Conservation (phyloP, 805 yeast genomes). For the Starmerella tilneyi region DNA sequence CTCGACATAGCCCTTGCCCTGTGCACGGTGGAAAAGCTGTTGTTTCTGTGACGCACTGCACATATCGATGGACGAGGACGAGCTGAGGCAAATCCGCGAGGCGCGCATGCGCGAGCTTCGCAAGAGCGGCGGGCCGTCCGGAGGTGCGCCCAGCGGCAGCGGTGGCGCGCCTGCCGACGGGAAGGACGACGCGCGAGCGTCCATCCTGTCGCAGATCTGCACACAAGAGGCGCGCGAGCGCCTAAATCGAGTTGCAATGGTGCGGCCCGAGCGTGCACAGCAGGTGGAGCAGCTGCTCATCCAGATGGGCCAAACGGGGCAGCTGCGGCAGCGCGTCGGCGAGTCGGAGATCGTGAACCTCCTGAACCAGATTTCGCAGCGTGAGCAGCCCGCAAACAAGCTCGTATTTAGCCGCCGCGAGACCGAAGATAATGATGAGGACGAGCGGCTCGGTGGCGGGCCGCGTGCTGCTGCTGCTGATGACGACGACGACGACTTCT, state of each 20-base stretch:
- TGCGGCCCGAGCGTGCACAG: constrained; percentile 80
- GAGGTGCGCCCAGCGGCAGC: constrained; percentile 1
- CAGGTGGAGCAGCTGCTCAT: constrained; percentile 76
- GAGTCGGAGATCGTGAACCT: constrained; percentile 78
- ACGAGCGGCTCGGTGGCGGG: constrained; percentile 1
- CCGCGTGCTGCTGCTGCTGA: constrained; percentile 11
- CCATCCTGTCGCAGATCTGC: constrained; percentile 52
- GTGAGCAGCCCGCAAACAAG: constrained; percentile 39
- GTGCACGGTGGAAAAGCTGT: neutral
- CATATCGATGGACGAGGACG: constrained; percentile 41
- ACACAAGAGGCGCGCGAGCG: constrained; percentile 82
- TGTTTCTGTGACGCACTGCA: neutral
- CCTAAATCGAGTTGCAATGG: constrained; percentile 73
- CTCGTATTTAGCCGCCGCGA: constrained; percentile 32
- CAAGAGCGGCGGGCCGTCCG: constrained; percentile 28
- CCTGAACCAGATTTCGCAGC: constrained; percentile 69
- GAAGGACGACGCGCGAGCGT: constrained; percentile 35
- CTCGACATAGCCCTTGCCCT: neutral
- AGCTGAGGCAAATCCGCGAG: constrained; percentile 78
- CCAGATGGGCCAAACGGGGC: constrained; percentile 66
- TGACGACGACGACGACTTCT: constrained; percentile 34
- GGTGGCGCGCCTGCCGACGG: neutral
- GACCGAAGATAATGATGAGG: constrained; percentile 40
- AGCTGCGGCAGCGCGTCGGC: constrained; percentile 56
- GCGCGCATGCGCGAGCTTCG: constrained; percentile 86